A percentile compares a stretch with the other conserved stretches of the same genome.
These are phyloP conservation scores for Iberis amara DNA, from an alignment of 441 rosid genomes.

Conservation along the genomic window DNA sequence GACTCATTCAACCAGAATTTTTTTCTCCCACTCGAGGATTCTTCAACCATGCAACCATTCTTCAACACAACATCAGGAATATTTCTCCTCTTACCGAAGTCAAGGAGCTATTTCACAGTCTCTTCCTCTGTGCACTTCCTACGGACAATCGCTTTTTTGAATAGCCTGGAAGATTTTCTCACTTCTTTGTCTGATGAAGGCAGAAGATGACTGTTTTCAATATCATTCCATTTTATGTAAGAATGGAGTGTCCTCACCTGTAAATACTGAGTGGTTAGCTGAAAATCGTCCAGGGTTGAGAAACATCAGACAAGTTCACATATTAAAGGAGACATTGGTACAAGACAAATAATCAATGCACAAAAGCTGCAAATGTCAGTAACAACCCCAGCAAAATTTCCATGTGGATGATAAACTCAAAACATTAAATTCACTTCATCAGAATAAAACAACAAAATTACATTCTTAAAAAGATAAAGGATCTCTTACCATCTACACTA, in stretches of 20 bases:
- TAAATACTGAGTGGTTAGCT: conserved; percentile 25
- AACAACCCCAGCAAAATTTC: too few relatives aligned
- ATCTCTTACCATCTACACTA: conserved; percentile 15
- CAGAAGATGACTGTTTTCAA: conserved; percentile 58
- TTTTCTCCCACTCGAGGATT: conserved; percentile 85
- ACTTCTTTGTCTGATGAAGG: conserved; percentile 61
- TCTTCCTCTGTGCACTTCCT: conserved; percentile 59
- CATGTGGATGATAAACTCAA: conserved; percentile 8
- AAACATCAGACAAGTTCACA: conserved; percentile 18
- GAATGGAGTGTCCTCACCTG: conserved; percentile 88
- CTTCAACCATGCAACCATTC: conserved; percentile 66
- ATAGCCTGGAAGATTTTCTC: conserved; percentile 66
- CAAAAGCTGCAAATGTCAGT: background rate
- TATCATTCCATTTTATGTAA: conserved; percentile 79
- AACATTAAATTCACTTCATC: background rate
- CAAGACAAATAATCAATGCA: too few relatives aligned
- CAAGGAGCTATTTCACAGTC: conserved; percentile 76
- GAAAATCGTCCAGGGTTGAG: conserved; percentile 9
- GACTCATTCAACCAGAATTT: conserved; percentile 80
- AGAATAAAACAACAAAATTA: background rate
- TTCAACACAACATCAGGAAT: conserved; percentile 66
- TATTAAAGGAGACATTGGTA: background rate
- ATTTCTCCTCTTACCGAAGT: conserved; percentile 91
- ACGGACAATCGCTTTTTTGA: conserved; percentile 81
- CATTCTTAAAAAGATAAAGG: background rate